Conservation (phyloP, 1,139 yeast genomes). For the Lodderomyces metapsilosis region DNA sequence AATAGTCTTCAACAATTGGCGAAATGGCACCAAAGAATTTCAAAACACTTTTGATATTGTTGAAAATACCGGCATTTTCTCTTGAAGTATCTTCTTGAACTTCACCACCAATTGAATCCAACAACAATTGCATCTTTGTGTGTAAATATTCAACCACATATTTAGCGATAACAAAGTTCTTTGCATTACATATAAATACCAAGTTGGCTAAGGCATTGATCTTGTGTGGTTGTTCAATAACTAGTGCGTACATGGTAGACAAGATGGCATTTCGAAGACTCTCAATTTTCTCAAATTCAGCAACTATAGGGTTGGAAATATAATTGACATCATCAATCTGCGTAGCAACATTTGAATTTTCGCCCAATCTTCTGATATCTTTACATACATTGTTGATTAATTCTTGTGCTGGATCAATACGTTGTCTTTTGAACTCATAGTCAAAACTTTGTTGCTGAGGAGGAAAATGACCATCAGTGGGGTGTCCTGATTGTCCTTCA, state of each 20-base stretch:
- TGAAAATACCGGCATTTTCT: constrained; percentile 66
- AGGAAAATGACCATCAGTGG: constrained; percentile 9
- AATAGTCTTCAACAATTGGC: constrained; percentile 57
- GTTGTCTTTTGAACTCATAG: constrained; percentile 32
- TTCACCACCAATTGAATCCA: constrained; percentile 28
- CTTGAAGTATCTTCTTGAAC: constrained; percentile 10
- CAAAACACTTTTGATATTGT: constrained; percentile 64
- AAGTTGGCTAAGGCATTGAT: constrained; percentile 69
- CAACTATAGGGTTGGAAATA: constrained; percentile 63
- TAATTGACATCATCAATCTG: constrained; percentile 68
- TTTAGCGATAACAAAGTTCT: constrained; percentile 66
- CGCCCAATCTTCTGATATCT: constrained; percentile 68
- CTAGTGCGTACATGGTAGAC: constrained; percentile 64
- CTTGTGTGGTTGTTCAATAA: constrained; percentile 90
- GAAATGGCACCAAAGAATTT: constrained; percentile 68
- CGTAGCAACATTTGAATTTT: constrained; percentile 48
- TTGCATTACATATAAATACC: constrained; percentile 65
- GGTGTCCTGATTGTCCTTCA: constrained; percentile 18
- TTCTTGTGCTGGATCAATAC: constrained; percentile 43
- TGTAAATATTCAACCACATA: constrained; percentile 70
- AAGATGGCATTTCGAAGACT: constrained; percentile 59
- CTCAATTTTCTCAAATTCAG: constrained; percentile 67
- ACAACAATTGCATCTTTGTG: constrained; percentile 53
- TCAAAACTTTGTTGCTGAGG: neutral
- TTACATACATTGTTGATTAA: constrained; percentile 44